Conservation (phyloP, 306 rosid genomes). For the Dalbergia cochinchinensis region DNA sequence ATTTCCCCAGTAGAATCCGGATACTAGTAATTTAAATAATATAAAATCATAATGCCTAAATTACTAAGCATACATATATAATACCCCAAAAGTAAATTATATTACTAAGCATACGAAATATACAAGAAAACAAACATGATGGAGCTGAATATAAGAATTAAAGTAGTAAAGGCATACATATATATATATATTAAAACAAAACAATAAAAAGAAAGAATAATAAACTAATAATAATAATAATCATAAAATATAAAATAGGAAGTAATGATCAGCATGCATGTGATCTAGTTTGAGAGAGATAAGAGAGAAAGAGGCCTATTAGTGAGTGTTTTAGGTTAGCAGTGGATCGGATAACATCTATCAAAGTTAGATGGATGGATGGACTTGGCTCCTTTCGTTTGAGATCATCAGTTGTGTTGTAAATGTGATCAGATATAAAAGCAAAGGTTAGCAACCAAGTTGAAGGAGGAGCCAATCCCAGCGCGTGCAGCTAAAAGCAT, state of each 20-base stretch:
- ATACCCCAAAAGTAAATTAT: too few species aligned
- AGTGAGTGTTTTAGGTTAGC: constrained; percentile 24
- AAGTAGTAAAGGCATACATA: background rate
- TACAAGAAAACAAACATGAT: background rate
- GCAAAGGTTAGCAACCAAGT: constrained; percentile 59
- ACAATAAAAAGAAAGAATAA: background rate
- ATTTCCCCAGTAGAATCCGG: too few species aligned
- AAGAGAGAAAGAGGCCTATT: constrained; percentile 49
- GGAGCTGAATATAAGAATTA: background rate
- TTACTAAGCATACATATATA: too few species aligned
- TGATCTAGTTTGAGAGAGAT: background rate
- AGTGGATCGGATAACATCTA: constrained; percentile 57
- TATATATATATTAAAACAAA: background rate
- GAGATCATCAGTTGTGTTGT: background rate
- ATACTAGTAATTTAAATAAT: too few species aligned
- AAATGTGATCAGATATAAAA: constrained; percentile 43
- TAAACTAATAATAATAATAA: background rate
- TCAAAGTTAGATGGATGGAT: constrained; percentile 44
- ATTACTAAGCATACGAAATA: background rate
- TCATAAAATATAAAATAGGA: background rate
- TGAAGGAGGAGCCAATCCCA: background rate
- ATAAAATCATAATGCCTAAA: too few species aligned
- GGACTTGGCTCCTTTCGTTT: background rate
- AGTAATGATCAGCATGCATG: background rate
- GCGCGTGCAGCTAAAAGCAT: constrained; percentile 37